phyloP scores from a whole-genome alignment of 1,284 basidiomycete species.

The Ganoderma lingzhi region DNA sequence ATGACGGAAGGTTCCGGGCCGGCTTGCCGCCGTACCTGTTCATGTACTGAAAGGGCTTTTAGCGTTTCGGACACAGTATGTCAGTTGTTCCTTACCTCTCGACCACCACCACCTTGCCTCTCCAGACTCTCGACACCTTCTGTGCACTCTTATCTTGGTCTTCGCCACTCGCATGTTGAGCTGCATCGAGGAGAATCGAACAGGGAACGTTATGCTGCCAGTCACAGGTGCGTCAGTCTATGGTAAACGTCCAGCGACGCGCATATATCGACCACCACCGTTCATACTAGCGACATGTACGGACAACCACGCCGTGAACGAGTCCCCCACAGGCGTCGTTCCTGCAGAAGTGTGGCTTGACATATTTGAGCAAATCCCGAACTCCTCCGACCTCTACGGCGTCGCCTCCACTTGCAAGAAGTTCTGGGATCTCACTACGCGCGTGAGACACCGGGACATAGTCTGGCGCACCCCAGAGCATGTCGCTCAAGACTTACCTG shows the following conservation, averaged over 20 bases:
- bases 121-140: not conserved
- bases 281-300: not conserved
- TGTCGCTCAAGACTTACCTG: slow-evolving; percentile 32
- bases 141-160: not conserved
- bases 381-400: slow-evolving; percentile 41
- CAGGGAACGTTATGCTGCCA: not conserved
- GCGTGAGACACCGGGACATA: slow-evolving; percentile 47
- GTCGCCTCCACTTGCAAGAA: slow-evolving; percentile 22
- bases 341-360: slow-evolving; percentile 43
- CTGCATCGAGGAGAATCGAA: not conserved
- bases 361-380: slow-evolving; percentile 42
- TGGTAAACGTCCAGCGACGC: not conserved
- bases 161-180: not conserved
- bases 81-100: not conserved
- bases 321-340: slow-evolving; percentile 17
- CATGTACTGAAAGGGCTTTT: not conserved
- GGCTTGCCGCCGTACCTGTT: not conserved
- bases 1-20: not conserved
- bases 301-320: not conserved
- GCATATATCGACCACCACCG: not conserved
- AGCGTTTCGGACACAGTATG: not conserved
- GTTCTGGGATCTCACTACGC: slow-evolving; percentile 43
- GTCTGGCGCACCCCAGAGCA: slow-evolving; percentile 43
- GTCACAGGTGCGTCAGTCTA: not conserved
- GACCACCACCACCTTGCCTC: not conserved